Evolutionary conservation across 1,139 yeast genomes (phyloP).

Genomic region (Yamadazyma blattariae): DNA sequence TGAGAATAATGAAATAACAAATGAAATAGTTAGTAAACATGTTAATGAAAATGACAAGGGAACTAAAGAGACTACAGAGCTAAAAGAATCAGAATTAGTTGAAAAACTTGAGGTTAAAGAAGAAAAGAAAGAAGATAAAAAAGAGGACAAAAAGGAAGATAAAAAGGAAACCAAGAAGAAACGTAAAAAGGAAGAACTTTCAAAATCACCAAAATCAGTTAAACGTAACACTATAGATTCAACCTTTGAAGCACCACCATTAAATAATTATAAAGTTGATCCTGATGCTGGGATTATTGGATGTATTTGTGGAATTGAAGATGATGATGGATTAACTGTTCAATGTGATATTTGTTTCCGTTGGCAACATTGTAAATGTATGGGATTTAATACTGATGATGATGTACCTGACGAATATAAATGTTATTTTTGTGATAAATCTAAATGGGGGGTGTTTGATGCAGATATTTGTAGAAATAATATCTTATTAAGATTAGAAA

Average conservation of each 20-base stretch:
- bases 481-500: slow-evolving; percentile 35
- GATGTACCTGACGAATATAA: slow-evolving; percentile 75
- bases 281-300: slow-evolving; percentile 85
- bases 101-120: neutral
- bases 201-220: slow-evolving; percentile 2
- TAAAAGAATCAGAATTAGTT: too few species aligned
- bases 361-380: slow-evolving; percentile 94
- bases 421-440: slow-evolving; percentile 74
- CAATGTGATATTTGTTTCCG: slow-evolving; percentile 90
- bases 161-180: neutral
- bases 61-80: too few species aligned
- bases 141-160: slow-evolving; percentile 1
- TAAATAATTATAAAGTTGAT: slow-evolving; percentile 55
- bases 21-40: neutral
- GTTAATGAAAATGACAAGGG: too few species aligned
- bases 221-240: slow-evolving; percentile 3
- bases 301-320: slow-evolving; percentile 84
- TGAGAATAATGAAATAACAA: too few species aligned
- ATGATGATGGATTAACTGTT: slow-evolving; percentile 93
- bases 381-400: slow-evolving; percentile 68
- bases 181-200: neutral
- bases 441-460: slow-evolving; percentile 49
- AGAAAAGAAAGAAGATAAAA: slow-evolving; percentile 1
- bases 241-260: slow-evolving; percentile 25
- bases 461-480: slow-evolving; percentile 36